Base-by-base conservation (phyloP, 2,329 filamentous ascomycete genomes). In the Chaetomium strumarium region DNA sequence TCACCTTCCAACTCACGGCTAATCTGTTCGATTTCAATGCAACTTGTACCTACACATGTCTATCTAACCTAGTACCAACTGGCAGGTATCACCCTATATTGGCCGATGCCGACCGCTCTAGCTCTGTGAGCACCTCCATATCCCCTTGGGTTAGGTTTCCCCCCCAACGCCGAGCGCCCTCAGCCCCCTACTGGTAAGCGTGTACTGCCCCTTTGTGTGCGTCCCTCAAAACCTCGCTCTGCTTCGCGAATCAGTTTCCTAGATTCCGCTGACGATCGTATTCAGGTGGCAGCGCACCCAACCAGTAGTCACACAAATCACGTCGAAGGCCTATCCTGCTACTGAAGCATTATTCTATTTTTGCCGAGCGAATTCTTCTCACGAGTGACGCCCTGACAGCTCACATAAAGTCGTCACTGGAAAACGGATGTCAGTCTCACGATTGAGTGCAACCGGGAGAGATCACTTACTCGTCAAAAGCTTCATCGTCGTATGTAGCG, bases 361-460 rank as follows among this genome's bases (percentile, higher is more conserved):
- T 12, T 20, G 14, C 46, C 45, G 51, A 39, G 46, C 49, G 16
- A 49, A 51, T 44, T 55, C 51, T 50, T 60, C 43, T 55, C 51
- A 51, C 60, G 53, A 47, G 12, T 34, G 10, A 53, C 44, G n/a
- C 52, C 43, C 49, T 37, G 44, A 45, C 44, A 43, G 53, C 51
- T 85, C 79, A 87, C 83, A 87, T 87, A 64, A 87, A 87, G 68
- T 87, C 84, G 61, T 85, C 83, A 65, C 84, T 86, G 52, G 20
- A 40, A 40, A 24, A 24, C 10, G 2, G 14, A n/a, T 24, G 50
- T 57, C 34, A 58, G 47, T 16, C 12, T 24, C 1, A 11, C 1
- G 2, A 2, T 3, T 13, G 14, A 13, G 10, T 3, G n/a, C 13
- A 0, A 37, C 8, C 2, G 34, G 29, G 9, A 12, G 1, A 36